Conservation (phyloP, 768 basidiomycete species). For the Basidioascus undulatus region DNA sequence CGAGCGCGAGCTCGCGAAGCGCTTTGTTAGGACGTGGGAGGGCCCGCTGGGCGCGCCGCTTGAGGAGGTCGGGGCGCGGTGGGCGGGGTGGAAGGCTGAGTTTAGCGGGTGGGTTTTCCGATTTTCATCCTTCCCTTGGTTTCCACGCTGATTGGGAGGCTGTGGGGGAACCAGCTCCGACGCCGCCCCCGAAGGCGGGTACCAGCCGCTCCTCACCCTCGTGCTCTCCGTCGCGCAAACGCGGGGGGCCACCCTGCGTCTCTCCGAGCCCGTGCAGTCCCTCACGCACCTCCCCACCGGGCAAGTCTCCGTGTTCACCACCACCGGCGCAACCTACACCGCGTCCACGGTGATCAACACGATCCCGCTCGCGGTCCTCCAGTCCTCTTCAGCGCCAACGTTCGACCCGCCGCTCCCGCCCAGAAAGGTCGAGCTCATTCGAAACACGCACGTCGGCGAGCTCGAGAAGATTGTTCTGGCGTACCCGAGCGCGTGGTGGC, state of each 20-base stretch:
- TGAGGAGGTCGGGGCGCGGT: conserved; percentile 8
- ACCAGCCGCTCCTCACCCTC: conserved; percentile 2
- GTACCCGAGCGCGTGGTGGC: conserved; percentile 15
- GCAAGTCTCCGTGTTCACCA: conserved; percentile 1
- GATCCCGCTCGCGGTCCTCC: conserved; percentile 14
- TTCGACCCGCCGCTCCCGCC: conserved; percentile 12
- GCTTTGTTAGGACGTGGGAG: no score
- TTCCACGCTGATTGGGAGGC: no score
- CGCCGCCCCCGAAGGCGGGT: conserved; percentile 6
- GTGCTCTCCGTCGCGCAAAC: conserved; percentile 2
- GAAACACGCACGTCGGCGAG: conserved; percentile 10
- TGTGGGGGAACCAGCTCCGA: conserved; percentile 6
- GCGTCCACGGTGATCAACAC: conserved; percentile 6
- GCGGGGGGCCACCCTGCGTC: conserved; percentile 1
- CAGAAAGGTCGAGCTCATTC: conserved; percentile 7
- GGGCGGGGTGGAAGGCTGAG: conserved; percentile 5
- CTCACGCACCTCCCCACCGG: conserved; percentile 1
- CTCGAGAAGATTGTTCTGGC: conserved; percentile 15
- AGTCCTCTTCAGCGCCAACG: conserved; percentile 1
- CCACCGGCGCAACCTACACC: not conserved
- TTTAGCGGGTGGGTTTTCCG: conserved; percentile 5
- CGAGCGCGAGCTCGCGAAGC: no score
- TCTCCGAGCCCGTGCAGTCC: not conserved
- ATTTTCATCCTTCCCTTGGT: no score
- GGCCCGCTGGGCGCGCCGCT: conserved; percentile 1